A percentile compares a stretch with the other conserved stretches of the same genome.
Conservation (phyloP, 2,329 filamentous ascomycete genomes). For the Pestalotiopsis sp. region DNA sequence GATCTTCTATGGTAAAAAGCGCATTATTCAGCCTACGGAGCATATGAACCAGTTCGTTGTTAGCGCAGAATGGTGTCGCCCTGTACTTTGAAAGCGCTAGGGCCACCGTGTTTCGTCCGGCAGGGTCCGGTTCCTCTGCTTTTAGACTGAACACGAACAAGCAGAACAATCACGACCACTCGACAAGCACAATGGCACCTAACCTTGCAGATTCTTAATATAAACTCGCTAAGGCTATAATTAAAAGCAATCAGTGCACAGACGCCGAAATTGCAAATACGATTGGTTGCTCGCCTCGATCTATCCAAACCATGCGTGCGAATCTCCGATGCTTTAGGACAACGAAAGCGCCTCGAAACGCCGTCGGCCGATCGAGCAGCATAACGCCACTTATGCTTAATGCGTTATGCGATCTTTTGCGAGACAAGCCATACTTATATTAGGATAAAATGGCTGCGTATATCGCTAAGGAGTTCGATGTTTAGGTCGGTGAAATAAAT, state of each 20-base stretch:
- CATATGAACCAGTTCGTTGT: too few species aligned
- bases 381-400: slow-evolving; percentile 2
- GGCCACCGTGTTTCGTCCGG: too few species aligned
- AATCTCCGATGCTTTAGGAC: slow-evolving; percentile 10
- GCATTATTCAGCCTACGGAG: too few species aligned
- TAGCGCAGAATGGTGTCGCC: too few species aligned
- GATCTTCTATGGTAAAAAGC: too few species aligned
- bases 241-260: neutral
- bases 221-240: neutral
- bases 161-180: too few species aligned
- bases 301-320: slow-evolving; percentile 2
- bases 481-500: neutral
- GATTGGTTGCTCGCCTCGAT: slow-evolving; percentile 2
- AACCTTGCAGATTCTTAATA: slow-evolving; percentile 1
- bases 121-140: too few species aligned
- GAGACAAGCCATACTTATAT: neutral
- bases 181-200: too few species aligned
- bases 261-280: neutral
- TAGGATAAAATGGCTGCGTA: slow-evolving; percentile 6
- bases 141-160: too few species aligned
- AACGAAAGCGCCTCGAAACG: slow-evolving; percentile 6
- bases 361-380: slow-evolving; percentile 2
- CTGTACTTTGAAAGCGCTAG: too few species aligned
- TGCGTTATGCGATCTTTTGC: neutral
- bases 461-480: slow-evolving; percentile 3